A percentile compares a stretch with the other conserved stretches of the same genome.
phyloP scores from a whole-genome alignment of 2,329 filamentous ascomycete genomes.

The Triangularia setosa region DNA sequence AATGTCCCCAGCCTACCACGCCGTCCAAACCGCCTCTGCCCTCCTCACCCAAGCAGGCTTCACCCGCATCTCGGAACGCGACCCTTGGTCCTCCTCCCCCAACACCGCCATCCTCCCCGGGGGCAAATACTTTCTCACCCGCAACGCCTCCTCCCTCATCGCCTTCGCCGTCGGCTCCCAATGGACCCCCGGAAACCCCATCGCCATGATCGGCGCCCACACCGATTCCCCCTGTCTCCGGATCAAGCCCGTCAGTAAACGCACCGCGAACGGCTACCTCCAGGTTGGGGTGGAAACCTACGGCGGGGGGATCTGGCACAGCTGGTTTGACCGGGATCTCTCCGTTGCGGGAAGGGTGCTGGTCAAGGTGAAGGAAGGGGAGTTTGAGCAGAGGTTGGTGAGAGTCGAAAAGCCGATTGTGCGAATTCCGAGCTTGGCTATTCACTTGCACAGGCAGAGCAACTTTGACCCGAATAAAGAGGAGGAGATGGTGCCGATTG shows the following conservation, averaged over 20 bases:
- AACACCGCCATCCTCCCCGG: constrained; percentile 74
- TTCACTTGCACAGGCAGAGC: constrained; percentile 83
- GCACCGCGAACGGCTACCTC: constrained; percentile 77
- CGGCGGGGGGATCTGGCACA: constrained; percentile 95
- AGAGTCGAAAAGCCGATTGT: constrained; percentile 88
- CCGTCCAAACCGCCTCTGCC: constrained; percentile 72
- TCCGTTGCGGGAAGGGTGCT: constrained; percentile 85
- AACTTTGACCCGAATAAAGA: constrained; percentile 96
- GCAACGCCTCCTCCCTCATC: constrained; percentile 87
- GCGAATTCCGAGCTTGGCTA: constrained; percentile 87
- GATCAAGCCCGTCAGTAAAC: constrained; percentile 92
- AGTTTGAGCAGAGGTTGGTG: constrained; percentile 76
- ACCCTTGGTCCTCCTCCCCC: constrained; percentile 70
- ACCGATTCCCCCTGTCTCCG: constrained; percentile 91
- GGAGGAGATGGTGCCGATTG: constrained; percentile 89
- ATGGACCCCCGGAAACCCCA: constrained; percentile 88
- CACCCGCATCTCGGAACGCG: constrained; percentile 81
- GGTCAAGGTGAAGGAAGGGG: constrained; percentile 58
- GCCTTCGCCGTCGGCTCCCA: constrained; percentile 87
- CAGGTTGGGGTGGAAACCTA: constrained; percentile 97
- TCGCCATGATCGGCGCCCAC: constrained; percentile 91
- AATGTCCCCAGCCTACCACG: constrained; percentile 77
- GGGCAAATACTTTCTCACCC: constrained; percentile 93
- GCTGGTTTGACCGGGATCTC: constrained; percentile 95
- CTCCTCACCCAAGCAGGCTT: constrained; percentile 82